These are phyloP conservation scores for Penicillium sp. DNA, from an alignment of 2,329 filamentous ascomycete genomes.

Conservation along the genomic window DNA sequence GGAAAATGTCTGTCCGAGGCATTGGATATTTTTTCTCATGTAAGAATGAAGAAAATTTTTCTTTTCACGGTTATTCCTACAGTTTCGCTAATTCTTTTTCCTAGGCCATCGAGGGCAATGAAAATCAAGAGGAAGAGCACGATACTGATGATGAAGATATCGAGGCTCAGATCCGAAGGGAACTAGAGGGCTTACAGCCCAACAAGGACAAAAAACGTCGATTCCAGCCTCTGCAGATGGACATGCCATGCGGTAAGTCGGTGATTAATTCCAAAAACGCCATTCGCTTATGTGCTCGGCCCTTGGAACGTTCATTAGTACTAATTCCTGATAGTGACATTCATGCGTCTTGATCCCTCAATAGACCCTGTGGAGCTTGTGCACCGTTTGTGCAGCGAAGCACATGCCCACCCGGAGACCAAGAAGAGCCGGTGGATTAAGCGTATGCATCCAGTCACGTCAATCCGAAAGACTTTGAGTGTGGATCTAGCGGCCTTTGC, in stretches of 20 bases:
- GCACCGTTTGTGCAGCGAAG: constrained; percentile 57
- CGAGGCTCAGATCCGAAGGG: constrained; percentile 59
- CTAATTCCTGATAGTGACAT: constrained; percentile 49
- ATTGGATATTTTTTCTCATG: constrained; percentile 57
- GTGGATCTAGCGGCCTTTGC: constrained; percentile 58
- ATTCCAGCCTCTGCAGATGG: constrained; percentile 54
- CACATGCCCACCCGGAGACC: constrained; percentile 48
- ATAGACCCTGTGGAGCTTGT: constrained; percentile 62
- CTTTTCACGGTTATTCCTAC: too few species aligned
- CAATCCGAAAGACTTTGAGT: constrained; percentile 57
- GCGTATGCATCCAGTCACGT: constrained; percentile 59
- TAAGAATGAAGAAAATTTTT: constrained; percentile 29
- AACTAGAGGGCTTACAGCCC: constrained; percentile 54
- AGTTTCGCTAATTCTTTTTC: constrained; percentile 3
- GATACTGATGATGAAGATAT: constrained; percentile 52
- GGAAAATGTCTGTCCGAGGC: constrained; percentile 58
- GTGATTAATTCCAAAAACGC: neutral
- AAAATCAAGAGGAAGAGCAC: constrained; percentile 19
- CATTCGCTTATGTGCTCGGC: constrained; percentile 5
- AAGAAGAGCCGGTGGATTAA: constrained; percentile 59
- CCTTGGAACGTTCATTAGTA: constrained; percentile 16
- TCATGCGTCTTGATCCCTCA: constrained; percentile 56
- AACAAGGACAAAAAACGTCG: constrained; percentile 47
- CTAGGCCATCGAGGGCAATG: constrained; percentile 14
- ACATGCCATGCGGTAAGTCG: constrained; percentile 49